Conservation (phyloP, 1,284 basidiomycete genomes). For the Xerocomus amazonicus region DNA sequence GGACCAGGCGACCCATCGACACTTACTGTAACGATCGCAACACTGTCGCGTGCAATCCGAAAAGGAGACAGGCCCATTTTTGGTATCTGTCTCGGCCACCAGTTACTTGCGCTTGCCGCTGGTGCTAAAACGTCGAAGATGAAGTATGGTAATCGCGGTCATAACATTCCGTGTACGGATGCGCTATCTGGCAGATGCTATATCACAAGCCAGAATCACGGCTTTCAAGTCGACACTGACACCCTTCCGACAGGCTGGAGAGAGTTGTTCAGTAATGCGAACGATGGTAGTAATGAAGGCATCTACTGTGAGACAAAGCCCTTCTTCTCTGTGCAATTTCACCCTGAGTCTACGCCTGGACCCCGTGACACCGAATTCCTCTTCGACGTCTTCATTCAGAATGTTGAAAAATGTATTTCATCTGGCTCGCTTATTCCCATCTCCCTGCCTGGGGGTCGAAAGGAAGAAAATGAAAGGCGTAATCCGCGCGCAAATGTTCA, state of each 20-base stretch:
- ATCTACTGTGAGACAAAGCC: constrained; percentile 91
- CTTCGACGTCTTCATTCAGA: constrained; percentile 96
- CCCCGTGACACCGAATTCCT: constrained; percentile 98
- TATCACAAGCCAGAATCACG: constrained; percentile 99
- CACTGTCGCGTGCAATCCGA: constrained; percentile 72
- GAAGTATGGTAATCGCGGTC: constrained; percentile 99
- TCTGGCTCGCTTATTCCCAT: constrained; percentile 75
- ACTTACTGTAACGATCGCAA: constrained; percentile 70
- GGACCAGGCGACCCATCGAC: constrained; percentile 97
- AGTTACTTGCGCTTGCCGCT: constrained; percentile 92
- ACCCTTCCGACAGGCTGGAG: constrained; percentile 87
- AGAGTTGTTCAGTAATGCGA: constrained; percentile 95
- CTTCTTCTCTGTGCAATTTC: constrained; percentile 99
- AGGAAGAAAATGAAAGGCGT: constrained; percentile 78
- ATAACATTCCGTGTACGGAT: constrained; percentile 98
- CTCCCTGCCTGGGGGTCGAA: constrained; percentile 82
- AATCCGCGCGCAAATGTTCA: constrained; percentile 78
- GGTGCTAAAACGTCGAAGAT: constrained; percentile 96
- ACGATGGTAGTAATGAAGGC: constrained; percentile 97
- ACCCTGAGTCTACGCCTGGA: constrained; percentile 98
- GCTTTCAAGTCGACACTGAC: constrained; percentile 88
- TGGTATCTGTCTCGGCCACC: constrained; percentile 98
- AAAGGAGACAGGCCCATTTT: constrained; percentile 85
- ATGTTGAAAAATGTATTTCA: constrained; percentile 72
- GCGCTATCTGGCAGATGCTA: constrained; percentile 94